Conservation (phyloP, 306 rosid genomes). For the Carpinus viminea region DNA sequence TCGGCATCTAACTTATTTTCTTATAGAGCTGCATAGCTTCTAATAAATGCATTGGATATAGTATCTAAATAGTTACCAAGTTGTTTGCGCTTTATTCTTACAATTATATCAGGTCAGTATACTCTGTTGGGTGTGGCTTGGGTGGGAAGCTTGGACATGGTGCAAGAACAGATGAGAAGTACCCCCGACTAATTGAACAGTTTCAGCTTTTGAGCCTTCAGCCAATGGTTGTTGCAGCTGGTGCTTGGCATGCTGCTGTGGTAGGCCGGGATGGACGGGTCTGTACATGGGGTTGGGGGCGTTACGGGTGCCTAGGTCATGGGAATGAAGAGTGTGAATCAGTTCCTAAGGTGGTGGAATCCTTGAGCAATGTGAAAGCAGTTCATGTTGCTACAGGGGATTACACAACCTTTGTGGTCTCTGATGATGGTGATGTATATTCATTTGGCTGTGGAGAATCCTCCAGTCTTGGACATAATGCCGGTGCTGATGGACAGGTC, state of each 20-base stretch:
- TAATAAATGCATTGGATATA: background rate
- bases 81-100: conserved; percentile 14
- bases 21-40: background rate
- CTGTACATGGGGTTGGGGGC: conserved; percentile 99
- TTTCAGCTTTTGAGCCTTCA: conserved; percentile 72
- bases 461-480: conserved; percentile 88
- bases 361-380: conserved; percentile 71
- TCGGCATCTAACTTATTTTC: background rate
- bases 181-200: conserved; percentile 77
- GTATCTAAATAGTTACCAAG: conserved; percentile 18
- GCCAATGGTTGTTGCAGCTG: conserved; percentile 87
- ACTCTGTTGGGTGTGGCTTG: conserved; percentile 96
- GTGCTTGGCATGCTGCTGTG: conserved; percentile 99
- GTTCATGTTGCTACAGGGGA: conserved; percentile 92
- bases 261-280: conserved; percentile 93
- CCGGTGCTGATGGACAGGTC: conserved; percentile 61
- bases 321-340: conserved; percentile 92
- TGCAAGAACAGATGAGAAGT: conserved; percentile 74
- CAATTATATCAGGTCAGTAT: conserved; percentile 71
- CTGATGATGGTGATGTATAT: conserved; percentile 80
- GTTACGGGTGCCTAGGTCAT: conserved; percentile 94
- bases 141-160: conserved; percentile 99
- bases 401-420: conserved; percentile 87
- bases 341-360: conserved; percentile 80
- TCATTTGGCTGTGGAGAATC: conserved; percentile 98